A percentile compares a stretch with the other conserved stretches of the same genome.
Evolutionary conservation across 495 filamentous ascomycete species (phyloP).

Genomic region (Hypoxylon cercidicola): DNA sequence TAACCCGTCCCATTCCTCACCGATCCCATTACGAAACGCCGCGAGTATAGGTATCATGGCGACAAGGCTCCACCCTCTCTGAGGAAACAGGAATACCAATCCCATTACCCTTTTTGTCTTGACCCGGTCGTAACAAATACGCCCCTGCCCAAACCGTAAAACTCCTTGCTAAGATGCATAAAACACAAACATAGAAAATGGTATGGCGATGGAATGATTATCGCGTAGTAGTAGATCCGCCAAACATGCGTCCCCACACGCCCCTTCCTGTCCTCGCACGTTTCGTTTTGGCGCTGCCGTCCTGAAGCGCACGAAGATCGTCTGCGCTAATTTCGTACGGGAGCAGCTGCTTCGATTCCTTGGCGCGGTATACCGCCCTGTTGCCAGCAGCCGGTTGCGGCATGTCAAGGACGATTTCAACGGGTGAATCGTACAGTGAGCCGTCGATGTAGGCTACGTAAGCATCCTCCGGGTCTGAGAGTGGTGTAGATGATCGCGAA

Average conservation of each 20-base stretch:
- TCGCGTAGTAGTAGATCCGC: constrained; percentile 25
- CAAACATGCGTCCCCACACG: constrained; percentile 56
- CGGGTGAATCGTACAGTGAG: constrained; percentile 53
- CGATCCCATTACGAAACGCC: constrained; percentile 21
- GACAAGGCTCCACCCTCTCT: constrained; percentile 28
- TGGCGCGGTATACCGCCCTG: constrained; percentile 24
- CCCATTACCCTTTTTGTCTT: constrained; percentile 22
- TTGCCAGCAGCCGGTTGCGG: constrained; percentile 31
- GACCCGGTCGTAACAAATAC: constrained; percentile 28
- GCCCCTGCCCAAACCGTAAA: constrained; percentile 20
- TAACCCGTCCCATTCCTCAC: constrained; percentile 11
- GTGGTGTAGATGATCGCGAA: constrained; percentile 58
- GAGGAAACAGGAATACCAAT: constrained; percentile 16
- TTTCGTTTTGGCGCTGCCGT: constrained; percentile 50
- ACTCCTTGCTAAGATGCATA: constrained; percentile 40
- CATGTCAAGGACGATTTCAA: constrained; percentile 50
- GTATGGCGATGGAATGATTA: constrained; percentile 4
- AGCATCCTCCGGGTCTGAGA: constrained; percentile 47
- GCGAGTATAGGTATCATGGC: constrained; percentile 31
- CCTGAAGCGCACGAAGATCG: constrained; percentile 52
- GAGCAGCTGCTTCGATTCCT: constrained; percentile 45
- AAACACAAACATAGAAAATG: constrained; percentile 21
- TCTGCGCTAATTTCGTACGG: constrained; percentile 61
- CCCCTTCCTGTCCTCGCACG: constrained; percentile 48
- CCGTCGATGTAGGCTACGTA: constrained; percentile 48